Percentiles rank a stretch among this genome's conserved stretches.
phyloP scores from a whole-genome alignment of 345 rosid species.

The Citrus inodora region DNA sequence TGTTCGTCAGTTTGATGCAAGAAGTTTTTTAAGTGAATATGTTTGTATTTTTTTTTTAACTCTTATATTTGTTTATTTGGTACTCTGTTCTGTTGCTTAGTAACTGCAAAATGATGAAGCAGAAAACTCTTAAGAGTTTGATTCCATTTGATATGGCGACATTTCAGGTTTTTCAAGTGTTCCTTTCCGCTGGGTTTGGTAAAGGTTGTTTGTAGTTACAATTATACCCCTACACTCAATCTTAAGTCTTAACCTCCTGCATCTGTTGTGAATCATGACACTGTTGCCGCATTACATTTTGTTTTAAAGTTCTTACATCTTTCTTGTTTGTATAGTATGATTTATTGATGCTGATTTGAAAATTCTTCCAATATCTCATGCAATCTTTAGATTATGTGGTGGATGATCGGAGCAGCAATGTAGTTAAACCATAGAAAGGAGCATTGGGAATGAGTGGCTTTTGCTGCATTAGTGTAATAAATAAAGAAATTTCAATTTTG shows the following conservation, averaged over 20 bases:
- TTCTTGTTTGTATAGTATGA: not conserved
- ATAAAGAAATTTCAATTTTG: not conserved
- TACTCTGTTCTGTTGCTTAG: not conserved
- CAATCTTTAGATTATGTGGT: not conserved
- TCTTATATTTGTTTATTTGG: not conserved
- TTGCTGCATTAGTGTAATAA: not conserved
- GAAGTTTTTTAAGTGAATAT: not conserved
- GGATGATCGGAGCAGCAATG: not conserved
- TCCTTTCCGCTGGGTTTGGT: not conserved
- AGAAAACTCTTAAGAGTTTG: not conserved
- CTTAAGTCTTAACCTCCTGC: not conserved
- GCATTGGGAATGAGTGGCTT: not conserved
- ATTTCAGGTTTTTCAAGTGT: not conserved
- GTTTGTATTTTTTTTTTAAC: slow-evolving; percentile 3
- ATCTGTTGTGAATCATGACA: not conserved
- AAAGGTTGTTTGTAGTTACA: not conserved
- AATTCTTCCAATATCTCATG: not conserved
- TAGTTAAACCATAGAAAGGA: not conserved
- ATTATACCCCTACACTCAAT: not conserved
- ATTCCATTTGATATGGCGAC: not conserved
- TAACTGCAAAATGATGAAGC: not conserved
- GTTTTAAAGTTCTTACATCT: not conserved
- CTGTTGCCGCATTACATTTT: not conserved
- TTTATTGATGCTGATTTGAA: not conserved
- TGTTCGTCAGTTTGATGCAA: not conserved